Evolutionary conservation across 2,329 filamentous ascomycete genomes (phyloP).

Genomic region (Microsporum canis): DNA sequence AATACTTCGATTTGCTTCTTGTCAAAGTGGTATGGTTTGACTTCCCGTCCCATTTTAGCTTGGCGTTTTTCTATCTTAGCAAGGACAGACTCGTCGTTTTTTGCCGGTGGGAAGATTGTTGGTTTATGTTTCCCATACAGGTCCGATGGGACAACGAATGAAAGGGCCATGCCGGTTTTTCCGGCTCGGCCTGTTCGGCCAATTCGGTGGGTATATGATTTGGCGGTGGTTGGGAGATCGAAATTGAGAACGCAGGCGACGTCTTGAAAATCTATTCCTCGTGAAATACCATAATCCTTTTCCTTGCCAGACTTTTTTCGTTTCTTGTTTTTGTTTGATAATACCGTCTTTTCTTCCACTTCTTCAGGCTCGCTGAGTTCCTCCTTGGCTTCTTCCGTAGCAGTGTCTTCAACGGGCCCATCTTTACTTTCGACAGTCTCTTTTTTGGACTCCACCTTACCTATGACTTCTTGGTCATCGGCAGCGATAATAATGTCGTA

Average conservation of each 20-base stretch:
- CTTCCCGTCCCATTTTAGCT: conserved; percentile 61
- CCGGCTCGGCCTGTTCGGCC: conserved; percentile 86
- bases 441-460: conserved; percentile 32
- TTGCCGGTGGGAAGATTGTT: conserved; percentile 61
- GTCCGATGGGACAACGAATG: conserved; percentile 75
- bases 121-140: conserved; percentile 82
- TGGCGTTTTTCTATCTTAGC: conserved; percentile 71
- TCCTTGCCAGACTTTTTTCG: conserved; percentile 58
- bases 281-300: conserved; percentile 86
- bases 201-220: conserved; percentile 94
- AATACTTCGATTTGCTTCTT: conserved; percentile 91
- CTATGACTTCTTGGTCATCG: conserved; percentile 78
- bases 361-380: conserved; percentile 29
- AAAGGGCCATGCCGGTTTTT: conserved; percentile 87
- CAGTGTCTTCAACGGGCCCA: conserved; percentile 20
- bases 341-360: conserved; percentile 21
- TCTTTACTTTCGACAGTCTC: conserved; percentile 13
- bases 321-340: conserved; percentile 39
- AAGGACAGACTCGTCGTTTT: conserved; percentile 75
- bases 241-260: conserved; percentile 94
- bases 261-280: conserved; percentile 94
- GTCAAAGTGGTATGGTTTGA: conserved; percentile 88
- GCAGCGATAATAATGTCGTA: conserved; percentile 98
- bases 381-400: neutral
- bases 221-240: conserved; percentile 76